Base-by-base conservation (phyloP, 176 grass and related monocot genomes). In the Oryza glaberrima region DNA sequence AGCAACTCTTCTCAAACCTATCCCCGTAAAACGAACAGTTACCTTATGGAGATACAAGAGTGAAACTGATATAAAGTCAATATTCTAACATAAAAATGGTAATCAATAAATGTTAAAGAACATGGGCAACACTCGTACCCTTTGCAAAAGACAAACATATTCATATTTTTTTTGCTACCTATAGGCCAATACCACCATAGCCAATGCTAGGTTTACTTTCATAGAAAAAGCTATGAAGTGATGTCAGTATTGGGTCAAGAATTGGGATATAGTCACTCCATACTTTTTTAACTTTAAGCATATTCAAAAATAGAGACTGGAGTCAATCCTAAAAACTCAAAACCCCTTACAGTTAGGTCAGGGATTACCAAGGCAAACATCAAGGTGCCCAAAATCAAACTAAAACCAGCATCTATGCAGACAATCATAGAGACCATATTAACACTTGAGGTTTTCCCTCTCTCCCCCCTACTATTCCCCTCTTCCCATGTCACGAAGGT, bases 1-100 rank as follows among this genome's bases (percentile, higher is more conserved):
- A 41, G 20, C 41, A 75, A 67, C 2, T 83, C 25, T 69, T 48
- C 20, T 6, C 44, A 58, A 85, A 79, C 51, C 74, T 49, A 82
- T 28, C 5, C 32, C 4, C 1, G 14, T 19, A 56, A 56, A 58
- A 22, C 22, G 23, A 78, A 60, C 0, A 7, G 70, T 83, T 70
- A 75, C 25, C 43, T n/a, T 9, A 4, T 35, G 20, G 11, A 28
- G 49, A n/a, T 1, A 67, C n/a, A 34, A 23, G 11, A 65, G 38
- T 32, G 1, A 3, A 76, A 67, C 23, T 45, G 9, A 46, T 28
- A 71, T 52, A 40, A 52, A 49, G 32, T 58, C 9, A 28, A 47
- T 63, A 16, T 69, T 69, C 28, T 11, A 71, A 76, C 14, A 45
- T 41, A 44, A 16, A 16, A 63, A 0, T 3, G 32, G 4, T 9